Conservation (phyloP, 768 basidiomycete species). For the Amanita rubescens region DNA sequence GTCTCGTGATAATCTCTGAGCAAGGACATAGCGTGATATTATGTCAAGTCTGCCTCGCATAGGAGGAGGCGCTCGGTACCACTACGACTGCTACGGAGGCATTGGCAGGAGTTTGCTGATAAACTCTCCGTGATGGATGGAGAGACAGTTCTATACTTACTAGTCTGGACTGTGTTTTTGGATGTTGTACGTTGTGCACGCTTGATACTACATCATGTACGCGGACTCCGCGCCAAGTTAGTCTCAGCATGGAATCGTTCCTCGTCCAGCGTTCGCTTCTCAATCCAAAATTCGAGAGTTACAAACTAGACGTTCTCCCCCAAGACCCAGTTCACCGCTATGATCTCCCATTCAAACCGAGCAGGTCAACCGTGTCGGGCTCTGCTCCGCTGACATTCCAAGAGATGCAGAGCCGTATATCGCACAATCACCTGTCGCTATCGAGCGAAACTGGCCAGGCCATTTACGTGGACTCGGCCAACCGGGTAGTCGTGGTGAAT, state of each 20-base stretch:
- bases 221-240: too few species aligned
- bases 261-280: conserved; percentile 45
- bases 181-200: too few species aligned
- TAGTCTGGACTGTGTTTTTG: too few species aligned
- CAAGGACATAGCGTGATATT: background rate
- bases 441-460: conserved; percentile 38
- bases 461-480: conserved; percentile 61
- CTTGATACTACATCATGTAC: too few species aligned
- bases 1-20: background rate
- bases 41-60: background rate
- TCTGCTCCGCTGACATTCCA: conserved; percentile 62
- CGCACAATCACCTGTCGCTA: conserved; percentile 71
- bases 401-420: conserved; percentile 78
- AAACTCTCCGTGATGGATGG: too few species aligned
- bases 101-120: background rate
- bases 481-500: conserved; percentile 52
- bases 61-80: background rate
- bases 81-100: background rate
- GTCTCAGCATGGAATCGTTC: conserved; percentile 28
- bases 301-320: conserved; percentile 58
- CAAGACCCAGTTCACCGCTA: conserved; percentile 50
- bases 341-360: conserved; percentile 45
- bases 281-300: conserved; percentile 83
- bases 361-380: conserved; percentile 56
- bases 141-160: too few species aligned